Evolutionary conservation across 495 filamentous ascomycete species (phyloP).

Genomic region (Tuber aestivum): DNA sequence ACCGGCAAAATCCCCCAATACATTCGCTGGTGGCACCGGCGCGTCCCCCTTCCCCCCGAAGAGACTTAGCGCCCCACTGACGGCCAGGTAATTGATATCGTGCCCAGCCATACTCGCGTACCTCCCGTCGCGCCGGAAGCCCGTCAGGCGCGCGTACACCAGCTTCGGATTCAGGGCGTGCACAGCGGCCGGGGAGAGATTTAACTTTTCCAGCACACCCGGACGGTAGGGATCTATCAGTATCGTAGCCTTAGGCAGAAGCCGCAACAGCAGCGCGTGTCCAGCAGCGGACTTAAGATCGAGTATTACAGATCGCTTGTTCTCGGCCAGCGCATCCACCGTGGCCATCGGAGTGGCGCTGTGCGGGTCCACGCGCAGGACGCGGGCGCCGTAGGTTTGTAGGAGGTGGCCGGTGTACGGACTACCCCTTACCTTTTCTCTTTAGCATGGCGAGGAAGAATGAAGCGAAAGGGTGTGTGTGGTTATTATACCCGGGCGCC

Average conservation of each 20-base stretch:
- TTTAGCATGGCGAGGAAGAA: conserved; percentile 11
- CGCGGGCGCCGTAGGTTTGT: conserved; percentile 78
- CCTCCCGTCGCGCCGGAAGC: conserved; percentile 78
- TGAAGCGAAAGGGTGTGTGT: background rate
- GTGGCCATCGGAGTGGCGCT: conserved; percentile 47
- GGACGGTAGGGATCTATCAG: conserved; percentile 91
- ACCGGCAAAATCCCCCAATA: conserved; percentile 85
- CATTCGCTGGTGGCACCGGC: conserved; percentile 73
- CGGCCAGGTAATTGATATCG: conserved; percentile 94
- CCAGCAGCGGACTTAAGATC: conserved; percentile 66
- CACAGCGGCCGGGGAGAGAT: conserved; percentile 63
- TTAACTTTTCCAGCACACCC: conserved; percentile 77
- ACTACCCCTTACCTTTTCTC: conserved; percentile 48
- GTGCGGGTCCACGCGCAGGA: conserved; percentile 79
- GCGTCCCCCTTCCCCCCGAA: conserved; percentile 63
- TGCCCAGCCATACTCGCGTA: conserved; percentile 91
- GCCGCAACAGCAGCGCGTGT: conserved; percentile 57
- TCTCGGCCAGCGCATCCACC: conserved; percentile 65
- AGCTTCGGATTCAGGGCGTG: conserved; percentile 63
- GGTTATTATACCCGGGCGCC: conserved; percentile 67
- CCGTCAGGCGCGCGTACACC: conserved; percentile 78
- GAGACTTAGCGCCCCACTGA: conserved; percentile 70
- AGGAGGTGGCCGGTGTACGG: conserved; percentile 87
- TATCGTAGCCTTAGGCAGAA: conserved; percentile 62
- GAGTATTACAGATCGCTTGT: conserved; percentile 70